Evolutionary conservation across 108 stramenopile genomes (phyloP), one percentile per base, ranked within the genome.

Genomic region (Fragilaria crotonensis): DNA sequence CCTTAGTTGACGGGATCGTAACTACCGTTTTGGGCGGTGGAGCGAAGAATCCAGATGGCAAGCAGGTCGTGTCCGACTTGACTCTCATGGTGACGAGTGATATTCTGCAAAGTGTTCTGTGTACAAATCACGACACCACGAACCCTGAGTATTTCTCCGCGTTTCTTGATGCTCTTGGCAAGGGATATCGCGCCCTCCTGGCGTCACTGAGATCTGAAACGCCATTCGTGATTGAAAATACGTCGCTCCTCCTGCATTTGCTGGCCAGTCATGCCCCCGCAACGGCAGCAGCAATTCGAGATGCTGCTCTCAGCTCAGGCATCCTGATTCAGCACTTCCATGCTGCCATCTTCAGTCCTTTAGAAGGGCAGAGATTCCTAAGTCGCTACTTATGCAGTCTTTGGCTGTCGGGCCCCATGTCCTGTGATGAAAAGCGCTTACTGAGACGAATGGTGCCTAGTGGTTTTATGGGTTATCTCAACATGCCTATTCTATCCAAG

Each of bases 201-300:
- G 49, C 62, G 14, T 68, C 82, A 33, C 59, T 92, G 30, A 57
- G 79, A 18, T 79, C 76, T 29, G 57, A 75, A 32, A 75, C 77
- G 19, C 77, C 85, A 22, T 68, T 81, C 44, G 77, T 92, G n/a
- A 71, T 92, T 48, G 90, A 92, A 65, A 87, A 85, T 63, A 70
- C 80, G 9, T 77, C 86, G 19, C 62, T 92, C 30, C 57, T 92
- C 48, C 52, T 87, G 47, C 85, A 84, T 29, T 55, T 79, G 1
- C 57, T 92, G 19, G 57, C 75, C 18, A 61, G 62, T 23, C 82
- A 83, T 67, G 69, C 68, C 28, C 85, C 90, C 5, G 57, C 63
- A 30, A 67, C 72, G 0, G 64, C 78, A 9, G 59, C 52, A 25
- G 48, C 67, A 0, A 81, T 92, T 52, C 70, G 81, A 54, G 78